These are phyloP conservation scores for Trichophyton benhamiae DNA, from an alignment of 2,329 filamentous ascomycete species.

Conservation along the genomic window DNA sequence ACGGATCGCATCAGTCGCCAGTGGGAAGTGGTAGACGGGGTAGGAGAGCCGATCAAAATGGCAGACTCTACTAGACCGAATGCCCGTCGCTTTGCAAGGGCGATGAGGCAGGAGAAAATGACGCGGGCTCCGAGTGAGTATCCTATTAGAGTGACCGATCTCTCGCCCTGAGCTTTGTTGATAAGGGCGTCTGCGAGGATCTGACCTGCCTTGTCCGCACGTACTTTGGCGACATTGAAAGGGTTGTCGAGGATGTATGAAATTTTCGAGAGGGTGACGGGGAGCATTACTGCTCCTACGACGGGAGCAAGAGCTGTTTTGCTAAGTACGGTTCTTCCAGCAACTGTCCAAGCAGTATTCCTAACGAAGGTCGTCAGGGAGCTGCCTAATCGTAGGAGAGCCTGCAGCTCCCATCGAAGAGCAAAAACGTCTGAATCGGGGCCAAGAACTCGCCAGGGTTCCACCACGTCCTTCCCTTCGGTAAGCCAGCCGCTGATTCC, in stretches of 20 bases:
- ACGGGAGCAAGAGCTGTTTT: slow-evolving; percentile 57
- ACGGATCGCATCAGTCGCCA: slow-evolving; percentile 69
- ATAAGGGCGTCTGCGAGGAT: slow-evolving; percentile 73
- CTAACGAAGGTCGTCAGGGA: slow-evolving; percentile 66
- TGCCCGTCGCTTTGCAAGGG: slow-evolving; percentile 61
- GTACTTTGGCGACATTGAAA: slow-evolving; percentile 61
- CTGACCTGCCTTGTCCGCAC: slow-evolving; percentile 67
- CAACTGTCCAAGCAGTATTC: slow-evolving; percentile 64
- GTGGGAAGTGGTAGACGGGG: slow-evolving; percentile 56
- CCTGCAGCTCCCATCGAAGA: slow-evolving; percentile 69
- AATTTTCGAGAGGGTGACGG: slow-evolving; percentile 52
- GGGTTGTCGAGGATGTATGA: slow-evolving; percentile 67
- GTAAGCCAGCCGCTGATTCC: slow-evolving; percentile 72
- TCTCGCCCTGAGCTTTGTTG: slow-evolving; percentile 68
- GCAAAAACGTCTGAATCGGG: slow-evolving; percentile 66
- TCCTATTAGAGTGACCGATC: slow-evolving; percentile 67
- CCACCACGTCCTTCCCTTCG: slow-evolving; percentile 56
- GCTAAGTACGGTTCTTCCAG: slow-evolving; percentile 63
- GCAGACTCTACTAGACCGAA: slow-evolving; percentile 78
- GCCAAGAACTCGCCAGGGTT: slow-evolving; percentile 68
- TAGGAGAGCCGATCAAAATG: slow-evolving; percentile 69
- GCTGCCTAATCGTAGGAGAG: slow-evolving; percentile 63
- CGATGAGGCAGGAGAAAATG: slow-evolving; percentile 69
- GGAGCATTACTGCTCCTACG: slow-evolving; percentile 54
- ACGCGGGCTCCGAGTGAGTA: slow-evolving; percentile 72